Conservation (phyloP, 2,329 filamentous ascomycete genomes). For the Cercospora berteroae region DNA sequence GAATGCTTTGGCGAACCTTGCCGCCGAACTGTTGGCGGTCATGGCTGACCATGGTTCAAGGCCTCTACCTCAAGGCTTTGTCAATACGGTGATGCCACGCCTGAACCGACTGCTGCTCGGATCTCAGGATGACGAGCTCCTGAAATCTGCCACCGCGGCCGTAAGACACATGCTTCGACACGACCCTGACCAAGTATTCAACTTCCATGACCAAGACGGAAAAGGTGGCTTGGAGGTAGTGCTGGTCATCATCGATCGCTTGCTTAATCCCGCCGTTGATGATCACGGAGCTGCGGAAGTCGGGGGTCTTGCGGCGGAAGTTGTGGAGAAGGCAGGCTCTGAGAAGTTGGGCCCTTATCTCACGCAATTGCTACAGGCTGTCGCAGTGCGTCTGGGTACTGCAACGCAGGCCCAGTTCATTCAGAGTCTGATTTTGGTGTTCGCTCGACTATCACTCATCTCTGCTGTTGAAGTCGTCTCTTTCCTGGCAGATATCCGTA, state of each 20-base stretch:
- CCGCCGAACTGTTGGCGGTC: slow-evolving; percentile 77
- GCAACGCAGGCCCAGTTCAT: slow-evolving; percentile 87
- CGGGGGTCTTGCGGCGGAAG: slow-evolving; percentile 85
- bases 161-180: slow-evolving; percentile 88
- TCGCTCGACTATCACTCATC: slow-evolving; percentile 81
- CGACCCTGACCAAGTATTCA: slow-evolving; percentile 84
- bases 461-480: slow-evolving; percentile 87
- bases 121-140: slow-evolving; percentile 80
- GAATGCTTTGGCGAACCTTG: slow-evolving; percentile 78
- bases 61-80: slow-evolving; percentile 82
- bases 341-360: slow-evolving; percentile 88
- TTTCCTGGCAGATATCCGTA: slow-evolving; percentile 81
- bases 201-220: slow-evolving; percentile 75
- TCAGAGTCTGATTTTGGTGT: slow-evolving; percentile 91
- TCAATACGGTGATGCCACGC: slow-evolving; percentile 82
- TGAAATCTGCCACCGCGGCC: slow-evolving; percentile 80
- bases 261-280: slow-evolving; percentile 79
- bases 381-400: slow-evolving; percentile 78
- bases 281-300: slow-evolving; percentile 96
- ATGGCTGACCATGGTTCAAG: slow-evolving; percentile 79
- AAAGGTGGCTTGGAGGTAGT: slow-evolving; percentile 85
- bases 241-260: slow-evolving; percentile 85
- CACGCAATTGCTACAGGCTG: slow-evolving; percentile 81
- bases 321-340: slow-evolving; percentile 92
- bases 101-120: slow-evolving; percentile 77